A percentile compares a stretch with the other conserved stretches of the same genome.
phyloP scores from a whole-genome alignment of 2,329 filamentous ascomycete genomes.

The Neopestalotiopsis sp. region DNA sequence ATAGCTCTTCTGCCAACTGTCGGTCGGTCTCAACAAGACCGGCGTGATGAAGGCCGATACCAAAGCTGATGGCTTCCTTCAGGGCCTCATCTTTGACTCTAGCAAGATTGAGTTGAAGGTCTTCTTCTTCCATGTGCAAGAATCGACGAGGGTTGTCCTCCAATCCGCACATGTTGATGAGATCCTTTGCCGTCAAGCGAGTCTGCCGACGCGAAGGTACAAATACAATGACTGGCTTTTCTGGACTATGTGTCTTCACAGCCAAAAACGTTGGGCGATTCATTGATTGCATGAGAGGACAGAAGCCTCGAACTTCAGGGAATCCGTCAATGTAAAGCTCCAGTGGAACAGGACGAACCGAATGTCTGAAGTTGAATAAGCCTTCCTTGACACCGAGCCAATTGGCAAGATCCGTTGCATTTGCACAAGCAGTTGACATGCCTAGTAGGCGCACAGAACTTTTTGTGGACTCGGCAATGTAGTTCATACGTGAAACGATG shows the following conservation, averaged over 20 bases:
- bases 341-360: conserved; percentile 91
- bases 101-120: conserved; percentile 84
- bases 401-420: conserved; percentile 90
- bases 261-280: conserved; percentile 95
- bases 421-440: conserved; percentile 99
- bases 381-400: conserved; percentile 97
- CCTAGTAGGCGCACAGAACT: conserved; percentile 87
- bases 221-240: conserved; percentile 98
- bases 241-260: conserved; percentile 94
- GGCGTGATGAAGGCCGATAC: conserved; percentile 95
- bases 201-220: conserved; percentile 96
- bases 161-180: conserved; percentile 98
- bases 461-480: conserved; percentile 93
- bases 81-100: conserved; percentile 92
- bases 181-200: conserved; percentile 89
- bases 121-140: conserved; percentile 92
- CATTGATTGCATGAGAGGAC: conserved; percentile 98
- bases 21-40: conserved; percentile 95
- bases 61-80: conserved; percentile 93
- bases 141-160: conserved; percentile 96
- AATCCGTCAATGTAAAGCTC: conserved; percentile 99
- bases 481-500: conserved; percentile 95
- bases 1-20: conserved; percentile 89
- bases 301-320: conserved; percentile 92
- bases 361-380: conserved; percentile 96